Evolutionary conservation across 768 basidiomycete genomes (phyloP).

Genomic region (Lepiota venenata): DNA sequence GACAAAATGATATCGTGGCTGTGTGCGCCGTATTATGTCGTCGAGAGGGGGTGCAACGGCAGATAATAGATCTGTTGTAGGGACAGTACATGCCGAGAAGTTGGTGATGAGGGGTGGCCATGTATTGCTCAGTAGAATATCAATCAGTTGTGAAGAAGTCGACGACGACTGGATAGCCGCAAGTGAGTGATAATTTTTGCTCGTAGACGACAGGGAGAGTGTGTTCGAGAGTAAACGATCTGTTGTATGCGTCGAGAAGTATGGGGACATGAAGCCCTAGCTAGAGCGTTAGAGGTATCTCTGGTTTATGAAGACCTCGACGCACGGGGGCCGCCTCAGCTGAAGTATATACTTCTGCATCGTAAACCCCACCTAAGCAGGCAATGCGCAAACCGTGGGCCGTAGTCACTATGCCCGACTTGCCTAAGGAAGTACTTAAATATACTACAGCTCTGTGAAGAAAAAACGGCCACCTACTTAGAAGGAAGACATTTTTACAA

Average conservation of each 20-base stretch:
- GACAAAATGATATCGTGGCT: slow-evolving; percentile 88
- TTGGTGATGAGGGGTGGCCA: slow-evolving; percentile 69
- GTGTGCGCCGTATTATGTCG: slow-evolving; percentile 58
- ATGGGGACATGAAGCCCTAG: slow-evolving; percentile 75
- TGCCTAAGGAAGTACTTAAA: slow-evolving; percentile 44
- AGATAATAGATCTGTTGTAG: slow-evolving; percentile 40
- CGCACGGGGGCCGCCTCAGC: slow-evolving; percentile 65
- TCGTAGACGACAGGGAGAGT: slow-evolving; percentile 45
- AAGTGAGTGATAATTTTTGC: slow-evolving; percentile 57
- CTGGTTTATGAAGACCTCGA: slow-evolving; percentile 10
- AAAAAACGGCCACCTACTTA: slow-evolving; percentile 56
- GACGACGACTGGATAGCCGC: slow-evolving; percentile 63
- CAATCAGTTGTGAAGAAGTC: slow-evolving; percentile 61
- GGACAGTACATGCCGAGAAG: slow-evolving; percentile 52
- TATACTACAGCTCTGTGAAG: not conserved
- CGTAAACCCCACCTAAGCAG: slow-evolving; percentile 78
- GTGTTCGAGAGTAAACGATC: slow-evolving; percentile 74
- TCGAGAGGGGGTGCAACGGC: slow-evolving; percentile 56
- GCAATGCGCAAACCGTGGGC: slow-evolving; percentile 80
- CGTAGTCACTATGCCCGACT: slow-evolving; percentile 78
- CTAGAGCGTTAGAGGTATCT: not conserved
- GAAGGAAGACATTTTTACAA: slow-evolving; percentile 76
- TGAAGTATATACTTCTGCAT: slow-evolving; percentile 52
- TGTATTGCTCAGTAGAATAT: slow-evolving; percentile 78
- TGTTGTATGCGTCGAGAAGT: slow-evolving; percentile 65